These are phyloP conservation scores for Monilinia vaccinii-corymbosi DNA, from an alignment of 2,329 filamentous ascomycete genomes.

Conservation along the genomic window DNA sequence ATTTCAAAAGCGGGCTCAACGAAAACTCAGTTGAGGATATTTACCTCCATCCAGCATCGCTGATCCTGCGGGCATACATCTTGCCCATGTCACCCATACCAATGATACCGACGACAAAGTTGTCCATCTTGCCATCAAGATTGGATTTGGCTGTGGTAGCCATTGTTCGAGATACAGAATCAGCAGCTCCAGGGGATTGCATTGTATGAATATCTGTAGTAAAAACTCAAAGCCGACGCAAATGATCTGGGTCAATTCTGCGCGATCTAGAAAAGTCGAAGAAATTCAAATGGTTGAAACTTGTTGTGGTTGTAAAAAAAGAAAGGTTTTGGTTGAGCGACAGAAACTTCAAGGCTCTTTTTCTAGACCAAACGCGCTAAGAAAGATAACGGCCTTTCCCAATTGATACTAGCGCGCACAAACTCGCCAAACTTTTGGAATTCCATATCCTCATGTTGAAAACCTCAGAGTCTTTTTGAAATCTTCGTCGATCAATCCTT, in stretches of 20 bases:
- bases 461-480: slow-evolving; percentile 3
- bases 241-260: background rate
- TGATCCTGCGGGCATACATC: slow-evolving; percentile 89
- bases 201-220: background rate
- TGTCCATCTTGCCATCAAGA: slow-evolving; percentile 23
- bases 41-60: slow-evolving; percentile 95
- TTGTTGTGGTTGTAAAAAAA: slow-evolving; percentile 1
- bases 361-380: slow-evolving; percentile 9
- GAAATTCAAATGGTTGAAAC: background rate
- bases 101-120: slow-evolving; percentile 83
- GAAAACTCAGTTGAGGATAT: slow-evolving; percentile 30
- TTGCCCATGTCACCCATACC: slow-evolving; percentile 99
- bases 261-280: background rate
- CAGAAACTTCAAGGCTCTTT: slow-evolving; percentile 8
- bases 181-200: background rate
- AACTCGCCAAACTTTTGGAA: slow-evolving; percentile 10
- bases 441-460: slow-evolving; percentile 3
- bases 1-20: slow-evolving; percentile 22
- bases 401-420: slow-evolving; percentile 22
- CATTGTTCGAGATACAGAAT: background rate
- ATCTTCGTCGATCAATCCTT: slow-evolving; percentile 19
- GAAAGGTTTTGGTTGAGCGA: background rate
- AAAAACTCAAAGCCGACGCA: background rate
- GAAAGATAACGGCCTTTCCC: slow-evolving; percentile 13
- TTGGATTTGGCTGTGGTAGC: slow-evolving; percentile 5